Evolutionary conservation across 805 yeast species (phyloP), one percentile per base, ranked within the genome.

Genomic region (Candida pseudoglaebosa): DNA sequence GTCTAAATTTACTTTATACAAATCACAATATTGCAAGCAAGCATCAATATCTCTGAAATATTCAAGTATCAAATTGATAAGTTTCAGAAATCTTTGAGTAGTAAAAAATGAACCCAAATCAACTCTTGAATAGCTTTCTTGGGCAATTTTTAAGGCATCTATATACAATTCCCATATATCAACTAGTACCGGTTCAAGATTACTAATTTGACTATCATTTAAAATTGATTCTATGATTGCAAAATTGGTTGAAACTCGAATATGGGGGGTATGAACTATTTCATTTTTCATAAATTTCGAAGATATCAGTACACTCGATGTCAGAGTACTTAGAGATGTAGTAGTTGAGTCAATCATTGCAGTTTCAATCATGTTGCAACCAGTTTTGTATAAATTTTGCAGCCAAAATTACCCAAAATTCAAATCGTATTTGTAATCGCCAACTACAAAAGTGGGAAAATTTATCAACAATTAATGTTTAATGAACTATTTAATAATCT

Each of bases 341-440:
- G n/a, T 13, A 26, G 29, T 10, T 5, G 29, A 26, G 12, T 12
- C 15, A 10, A 5, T 5, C 29, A 26, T 26, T 8, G 26, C 26
- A 12, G 10, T 22, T 22, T 9, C 7, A 28, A 28, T 15, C n/a
- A 14, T 14, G 16, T 28, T 28, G 18, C 6, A 28, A 14, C n/a
- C 14, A 22, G 26, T 8, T 22, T 13, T 28, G 15, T 6, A 15
- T 24, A 28, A 21, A 19, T 20, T 18, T 36, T 28, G 39, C 28
- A 20, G 39, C 39, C 32, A 24, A 41, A 31, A 31, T 30, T 18
- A n/a, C n/a, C 18, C n/a, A 28, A 20, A 21, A 32, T 28, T 16
- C 19, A n/a, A 20, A 34, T 35, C 39, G 24, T n/a, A n/a, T n/a
- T n/a, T n/a, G 29, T 26, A 22, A 12, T 8, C 26, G 26, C 29